phyloP scores from a whole-genome alignment of 73 alveolate genomes.

The Uronychia setigera region DNA sequence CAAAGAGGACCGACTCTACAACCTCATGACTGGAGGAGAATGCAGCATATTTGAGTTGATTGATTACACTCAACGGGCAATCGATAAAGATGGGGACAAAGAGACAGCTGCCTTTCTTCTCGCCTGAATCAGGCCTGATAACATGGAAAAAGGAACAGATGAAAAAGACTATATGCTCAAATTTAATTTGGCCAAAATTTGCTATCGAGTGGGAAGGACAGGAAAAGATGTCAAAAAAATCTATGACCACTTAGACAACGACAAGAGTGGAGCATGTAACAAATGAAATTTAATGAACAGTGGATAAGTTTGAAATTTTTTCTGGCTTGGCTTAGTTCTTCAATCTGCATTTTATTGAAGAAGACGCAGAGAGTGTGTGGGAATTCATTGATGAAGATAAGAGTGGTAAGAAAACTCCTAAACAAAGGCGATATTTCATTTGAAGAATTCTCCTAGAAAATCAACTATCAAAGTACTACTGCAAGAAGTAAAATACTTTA shows the following conservation, averaged over 20 bases:
- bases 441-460: constrained; percentile 22
- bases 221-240: constrained; percentile 53
- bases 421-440: background rate
- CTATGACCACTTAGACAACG: constrained; percentile 57
- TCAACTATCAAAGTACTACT: constrained; percentile 3
- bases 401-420: background rate
- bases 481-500: background rate
- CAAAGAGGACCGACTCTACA: constrained; percentile 22
- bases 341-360: background rate
- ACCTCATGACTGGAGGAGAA: constrained; percentile 43
- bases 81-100: constrained; percentile 45
- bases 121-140: background rate
- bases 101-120: constrained; percentile 24
- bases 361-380: constrained; percentile 10
- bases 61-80: constrained; percentile 9
- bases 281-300: too few species aligned
- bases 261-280: constrained; percentile 44
- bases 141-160: background rate
- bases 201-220: constrained; percentile 24
- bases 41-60: constrained; percentile 45
- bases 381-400: constrained; percentile 29
- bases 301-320: constrained; percentile 19
- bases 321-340: constrained; percentile 7
- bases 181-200: constrained; percentile 17
- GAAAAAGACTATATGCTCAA: background rate